A percentile compares a stretch with the other conserved stretches of the same genome.
phyloP scores from a whole-genome alignment of 2,329 filamentous ascomycete genomes.

The Lachnellula willkommii region DNA sequence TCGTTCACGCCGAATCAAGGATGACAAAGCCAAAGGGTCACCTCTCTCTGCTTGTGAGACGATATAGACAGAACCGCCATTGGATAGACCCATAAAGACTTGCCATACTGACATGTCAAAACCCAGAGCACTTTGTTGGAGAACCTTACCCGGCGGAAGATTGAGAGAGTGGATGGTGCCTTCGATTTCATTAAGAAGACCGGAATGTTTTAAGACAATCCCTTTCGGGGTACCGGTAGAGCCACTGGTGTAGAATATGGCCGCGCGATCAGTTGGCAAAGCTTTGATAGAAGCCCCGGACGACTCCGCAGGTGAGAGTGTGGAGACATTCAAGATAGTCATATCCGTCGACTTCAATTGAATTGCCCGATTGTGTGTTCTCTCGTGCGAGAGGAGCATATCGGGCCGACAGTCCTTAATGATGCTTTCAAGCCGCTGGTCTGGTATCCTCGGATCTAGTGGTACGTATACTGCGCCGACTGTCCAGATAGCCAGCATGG shows the following conservation, averaged over 20 bases:
- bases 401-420: conserved; percentile 8
- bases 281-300: background rate
- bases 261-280: background rate
- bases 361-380: background rate
- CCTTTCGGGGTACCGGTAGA: conserved; percentile 14
- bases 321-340: background rate
- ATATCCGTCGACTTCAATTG: background rate
- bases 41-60: background rate
- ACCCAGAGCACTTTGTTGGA: conserved; percentile 10
- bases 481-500: conserved; percentile 38
- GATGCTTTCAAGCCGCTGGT: conserved; percentile 31
- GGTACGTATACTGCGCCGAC: conserved; percentile 38
- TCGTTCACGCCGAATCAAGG: background rate
- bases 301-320: background rate
- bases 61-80: conserved; percentile 6
- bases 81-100: conserved; percentile 4
- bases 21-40: conserved; percentile 1
- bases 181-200: conserved; percentile 15
- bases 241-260: conserved; percentile 14
- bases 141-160: background rate
- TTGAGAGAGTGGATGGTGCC: background rate
- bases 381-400: background rate
- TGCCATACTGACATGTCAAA: conserved; percentile 8
- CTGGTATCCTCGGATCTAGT: conserved; percentile 35
- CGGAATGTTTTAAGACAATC: conserved; percentile 21